Conservation (phyloP, 345 rosid species). For the Eucalyptus pauciflora region DNA sequence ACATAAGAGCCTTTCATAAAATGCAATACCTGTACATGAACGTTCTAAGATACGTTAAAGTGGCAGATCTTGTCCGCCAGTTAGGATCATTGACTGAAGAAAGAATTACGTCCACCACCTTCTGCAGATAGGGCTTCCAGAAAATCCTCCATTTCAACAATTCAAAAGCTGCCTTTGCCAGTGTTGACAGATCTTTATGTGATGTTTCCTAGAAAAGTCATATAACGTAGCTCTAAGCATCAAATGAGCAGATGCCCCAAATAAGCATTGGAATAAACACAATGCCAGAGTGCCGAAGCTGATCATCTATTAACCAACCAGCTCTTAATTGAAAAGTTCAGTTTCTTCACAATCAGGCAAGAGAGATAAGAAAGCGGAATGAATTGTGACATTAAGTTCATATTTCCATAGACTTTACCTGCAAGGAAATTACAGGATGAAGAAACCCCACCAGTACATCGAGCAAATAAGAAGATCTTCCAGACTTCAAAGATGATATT, state of each 20-base stretch:
- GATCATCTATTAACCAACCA: neutral
- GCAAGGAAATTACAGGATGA: constrained; percentile 83
- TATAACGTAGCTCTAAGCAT: neutral
- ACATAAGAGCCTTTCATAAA: neutral
- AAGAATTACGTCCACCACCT: constrained; percentile 59
- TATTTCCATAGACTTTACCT: constrained; percentile 32
- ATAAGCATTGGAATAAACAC: neutral
- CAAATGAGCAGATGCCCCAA: neutral
- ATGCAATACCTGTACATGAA: constrained; percentile 85
- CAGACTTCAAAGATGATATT: constrained; percentile 80
- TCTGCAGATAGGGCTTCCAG: constrained; percentile 70
- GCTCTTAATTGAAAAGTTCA: neutral
- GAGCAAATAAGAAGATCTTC: constrained; percentile 81
- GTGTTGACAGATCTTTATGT: constrained; percentile 82
- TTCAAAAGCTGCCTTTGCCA: constrained; percentile 96
- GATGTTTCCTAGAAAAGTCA: constrained; percentile 73
- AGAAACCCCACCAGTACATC: constrained; percentile 72
- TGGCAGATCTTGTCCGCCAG: constrained; percentile 97
- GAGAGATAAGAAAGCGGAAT: neutral
- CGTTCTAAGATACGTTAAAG: constrained; percentile 78
- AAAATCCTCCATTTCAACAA: constrained; percentile 88
- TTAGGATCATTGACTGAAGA: constrained; percentile 68
- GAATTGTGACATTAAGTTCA: neutral
- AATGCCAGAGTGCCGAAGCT: neutral
- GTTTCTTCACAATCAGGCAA: neutral